A percentile compares a stretch with the other conserved stretches of the same genome.
Conservation (phyloP, 2,329 filamentous ascomycete species). For the Paraconiothyrium brasiliense region DNA sequence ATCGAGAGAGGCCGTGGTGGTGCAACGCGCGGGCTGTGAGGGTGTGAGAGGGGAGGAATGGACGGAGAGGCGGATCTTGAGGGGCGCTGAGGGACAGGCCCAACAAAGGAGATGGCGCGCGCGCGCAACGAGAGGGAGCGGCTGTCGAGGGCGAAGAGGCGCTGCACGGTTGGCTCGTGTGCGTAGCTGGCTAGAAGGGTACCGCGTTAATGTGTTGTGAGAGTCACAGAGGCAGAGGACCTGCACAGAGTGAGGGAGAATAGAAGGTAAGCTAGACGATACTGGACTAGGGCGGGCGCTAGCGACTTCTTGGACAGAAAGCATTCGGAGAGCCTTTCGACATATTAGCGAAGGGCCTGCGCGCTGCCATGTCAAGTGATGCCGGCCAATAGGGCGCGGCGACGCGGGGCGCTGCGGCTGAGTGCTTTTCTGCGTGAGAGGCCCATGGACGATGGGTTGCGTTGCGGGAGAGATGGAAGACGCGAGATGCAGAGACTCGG, state of each 20-base stretch:
- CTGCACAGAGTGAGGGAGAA: conserved; percentile 16
- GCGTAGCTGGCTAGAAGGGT: conserved; percentile 26
- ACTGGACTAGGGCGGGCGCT: conserved; percentile 17
- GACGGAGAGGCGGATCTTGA: conserved; percentile 36
- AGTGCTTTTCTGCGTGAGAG: conserved; percentile 9
- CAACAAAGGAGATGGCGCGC: conserved; percentile 39
- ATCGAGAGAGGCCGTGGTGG: conserved; percentile 24
- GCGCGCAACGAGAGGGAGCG: conserved; percentile 32
- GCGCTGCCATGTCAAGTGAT: too few relatives aligned
- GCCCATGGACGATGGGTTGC: conserved; percentile 25
- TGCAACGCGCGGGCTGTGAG: conserved; percentile 37
- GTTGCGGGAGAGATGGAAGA: conserved; percentile 24
- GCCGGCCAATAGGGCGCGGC: not conserved
- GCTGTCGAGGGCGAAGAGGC: conserved; percentile 25
- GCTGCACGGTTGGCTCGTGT: conserved; percentile 26
- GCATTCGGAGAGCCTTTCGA: conserved; percentile 1
- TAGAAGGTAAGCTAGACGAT: conserved; percentile 15
- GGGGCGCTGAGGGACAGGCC: conserved; percentile 29
- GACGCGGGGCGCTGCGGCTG: conserved; percentile 4
- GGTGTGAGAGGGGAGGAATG: conserved; percentile 30
- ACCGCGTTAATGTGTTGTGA: conserved; percentile 29
- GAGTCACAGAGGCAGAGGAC: conserved; percentile 36
- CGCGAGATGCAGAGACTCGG: conserved; percentile 28
- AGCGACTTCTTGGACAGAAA: conserved; percentile 13
- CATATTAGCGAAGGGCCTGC: conserved; percentile 2